These are phyloP conservation scores for Backusella tarrabulga DNA, from an alignment of 192 early-diverging fungal species.

Conservation along the genomic window DNA sequence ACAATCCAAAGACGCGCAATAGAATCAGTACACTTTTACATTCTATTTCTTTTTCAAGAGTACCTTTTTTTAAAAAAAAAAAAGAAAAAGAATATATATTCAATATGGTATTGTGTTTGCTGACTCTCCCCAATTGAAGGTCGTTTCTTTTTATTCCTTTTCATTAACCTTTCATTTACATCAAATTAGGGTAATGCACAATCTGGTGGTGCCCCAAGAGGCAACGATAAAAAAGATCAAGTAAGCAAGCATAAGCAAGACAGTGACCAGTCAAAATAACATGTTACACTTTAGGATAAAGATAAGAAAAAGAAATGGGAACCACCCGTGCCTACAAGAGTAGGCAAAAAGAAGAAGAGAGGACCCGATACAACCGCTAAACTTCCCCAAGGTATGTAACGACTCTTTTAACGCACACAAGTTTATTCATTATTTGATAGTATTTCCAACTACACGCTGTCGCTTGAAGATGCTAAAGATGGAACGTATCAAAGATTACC, in stretches of 20 bases:
- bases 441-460: slow-evolving; percentile 96
- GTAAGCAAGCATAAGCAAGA: slow-evolving; percentile 34
- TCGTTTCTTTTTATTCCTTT: background rate
- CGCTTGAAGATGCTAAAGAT: slow-evolving; percentile 95
- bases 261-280: background rate
- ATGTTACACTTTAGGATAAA: slow-evolving; percentile 45
- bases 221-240: slow-evolving; percentile 56
- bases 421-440: slow-evolving; percentile 40
- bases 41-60: background rate
- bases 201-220: slow-evolving; percentile 68
- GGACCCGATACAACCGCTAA: slow-evolving; percentile 90
- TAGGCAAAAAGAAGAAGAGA: slow-evolving; percentile 96
- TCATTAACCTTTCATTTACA: background rate
- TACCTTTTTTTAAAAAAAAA: background rate
- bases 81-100: background rate
- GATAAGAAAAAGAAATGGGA: slow-evolving; percentile 94
- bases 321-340: slow-evolving; percentile 94
- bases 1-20: background rate
- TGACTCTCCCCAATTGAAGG: background rate
- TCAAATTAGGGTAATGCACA: slow-evolving; percentile 78
- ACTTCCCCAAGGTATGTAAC: slow-evolving; percentile 76
- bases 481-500: slow-evolving; percentile 97
- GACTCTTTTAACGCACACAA: background rate
- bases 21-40: background rate
- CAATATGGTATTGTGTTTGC: background rate